phyloP scores from a whole-genome alignment of 2,329 filamentous ascomycete genomes.

The Aspergillus sp. region DNA sequence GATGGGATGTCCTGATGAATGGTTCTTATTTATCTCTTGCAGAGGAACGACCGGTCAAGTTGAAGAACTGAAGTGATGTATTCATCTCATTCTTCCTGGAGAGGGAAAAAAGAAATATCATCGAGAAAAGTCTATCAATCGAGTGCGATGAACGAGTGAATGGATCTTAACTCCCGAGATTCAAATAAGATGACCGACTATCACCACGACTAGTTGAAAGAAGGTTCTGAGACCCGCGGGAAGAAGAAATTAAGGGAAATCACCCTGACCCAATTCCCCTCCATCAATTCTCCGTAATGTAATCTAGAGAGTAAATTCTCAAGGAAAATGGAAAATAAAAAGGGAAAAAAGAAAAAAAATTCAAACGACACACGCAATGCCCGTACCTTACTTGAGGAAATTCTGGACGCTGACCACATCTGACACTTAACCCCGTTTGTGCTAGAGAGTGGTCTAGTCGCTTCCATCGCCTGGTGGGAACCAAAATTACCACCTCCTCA shows the following conservation, averaged over 20 bases:
- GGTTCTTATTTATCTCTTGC: not conserved
- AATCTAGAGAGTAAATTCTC: slow-evolving; percentile 7
- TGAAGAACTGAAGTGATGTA: not conserved
- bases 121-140: not conserved
- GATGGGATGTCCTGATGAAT: no score
- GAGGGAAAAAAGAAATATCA: not conserved
- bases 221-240: not conserved
- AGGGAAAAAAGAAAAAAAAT: slow-evolving; percentile 1
- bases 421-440: no score
- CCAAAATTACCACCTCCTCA: no score
- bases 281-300: not conserved
- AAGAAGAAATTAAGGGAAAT: not conserved
- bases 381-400: no score
- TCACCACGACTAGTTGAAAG: not conserved
- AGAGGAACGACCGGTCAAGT: not conserved
- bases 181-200: not conserved
- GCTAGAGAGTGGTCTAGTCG: no score
- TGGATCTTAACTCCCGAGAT: not conserved
- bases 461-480: no score
- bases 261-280: not conserved
- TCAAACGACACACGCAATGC: no score
- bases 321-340: not conserved
- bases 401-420: no score
- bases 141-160: not conserved
- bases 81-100: not conserved